Conservation (phyloP, 73 alveolate genomes). For the Loxodes magnus region DNA sequence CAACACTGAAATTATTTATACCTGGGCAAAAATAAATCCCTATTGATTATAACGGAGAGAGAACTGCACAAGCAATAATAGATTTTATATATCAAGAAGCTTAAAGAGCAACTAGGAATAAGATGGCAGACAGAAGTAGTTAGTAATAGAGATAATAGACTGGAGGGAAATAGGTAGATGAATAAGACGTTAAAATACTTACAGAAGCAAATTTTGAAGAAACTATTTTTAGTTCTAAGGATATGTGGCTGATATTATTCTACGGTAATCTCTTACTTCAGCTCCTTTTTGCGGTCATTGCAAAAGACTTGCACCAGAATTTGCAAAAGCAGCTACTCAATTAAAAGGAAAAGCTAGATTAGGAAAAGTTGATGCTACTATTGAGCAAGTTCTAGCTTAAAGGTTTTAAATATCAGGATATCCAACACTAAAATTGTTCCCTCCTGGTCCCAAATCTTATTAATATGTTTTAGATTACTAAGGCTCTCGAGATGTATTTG, state of each 20-base stretch:
- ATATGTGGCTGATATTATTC: slow-evolving; percentile 56
- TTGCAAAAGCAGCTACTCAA: slow-evolving; percentile 73
- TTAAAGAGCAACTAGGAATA: slow-evolving; percentile 28
- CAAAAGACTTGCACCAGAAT: slow-evolving; percentile 79
- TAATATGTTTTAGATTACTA: slow-evolving; percentile 10
- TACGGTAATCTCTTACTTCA: too few relatives aligned
- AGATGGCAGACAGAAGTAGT: slow-evolving; percentile 16
- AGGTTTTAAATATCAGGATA: slow-evolving; percentile 48
- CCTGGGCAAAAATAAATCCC: slow-evolving; percentile 52
- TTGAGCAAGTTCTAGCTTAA: slow-evolving; percentile 36
- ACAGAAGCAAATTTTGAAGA: slow-evolving; percentile 48
- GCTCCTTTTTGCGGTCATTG: slow-evolving; percentile 80
- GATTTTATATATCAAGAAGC: slow-evolving; percentile 42
- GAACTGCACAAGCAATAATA: slow-evolving; percentile 59
- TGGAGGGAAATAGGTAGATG: neutral
- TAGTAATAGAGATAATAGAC: neutral
- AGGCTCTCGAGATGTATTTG: slow-evolving; percentile 17
- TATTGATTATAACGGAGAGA: slow-evolving; percentile 41
- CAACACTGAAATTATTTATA: slow-evolving; percentile 74
- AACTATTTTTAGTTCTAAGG: slow-evolving; percentile 34
- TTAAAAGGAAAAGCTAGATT: slow-evolving; percentile 70
- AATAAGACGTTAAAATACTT: slow-evolving; percentile 50
- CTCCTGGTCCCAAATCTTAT: slow-evolving; percentile 36
- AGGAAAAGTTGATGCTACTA: slow-evolving; percentile 83
- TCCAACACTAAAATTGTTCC: slow-evolving; percentile 56